Evolutionary conservation across 129 eudicot species (phyloP).

Genomic region (Smallanthus sonchifolius): DNA sequence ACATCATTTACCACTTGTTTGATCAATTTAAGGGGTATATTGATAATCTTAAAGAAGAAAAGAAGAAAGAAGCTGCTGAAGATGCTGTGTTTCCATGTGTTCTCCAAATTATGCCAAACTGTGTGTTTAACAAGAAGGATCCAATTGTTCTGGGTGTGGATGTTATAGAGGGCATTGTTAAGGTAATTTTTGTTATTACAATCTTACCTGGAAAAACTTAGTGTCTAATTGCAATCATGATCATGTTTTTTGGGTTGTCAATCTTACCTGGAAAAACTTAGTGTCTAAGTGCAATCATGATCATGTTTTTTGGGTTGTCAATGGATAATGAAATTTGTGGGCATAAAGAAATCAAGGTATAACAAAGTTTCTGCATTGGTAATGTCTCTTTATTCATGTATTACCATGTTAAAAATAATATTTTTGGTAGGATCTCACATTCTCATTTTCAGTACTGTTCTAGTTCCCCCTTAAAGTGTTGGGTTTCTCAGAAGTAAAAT

Average conservation of each 20-base stretch:
- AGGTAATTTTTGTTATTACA: slow-evolving; percentile 39
- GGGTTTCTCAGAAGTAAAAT: neutral
- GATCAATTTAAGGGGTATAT: slow-evolving; percentile 82
- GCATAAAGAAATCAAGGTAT: neutral
- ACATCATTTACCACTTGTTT: slow-evolving; percentile 68
- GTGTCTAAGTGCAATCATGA: neutral
- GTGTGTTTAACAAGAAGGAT: slow-evolving; percentile 67
- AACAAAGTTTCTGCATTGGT: neutral
- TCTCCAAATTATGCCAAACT: slow-evolving; percentile 61
- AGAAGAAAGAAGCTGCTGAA: slow-evolving; percentile 69
- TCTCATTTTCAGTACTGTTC: neutral
- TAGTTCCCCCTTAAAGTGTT: neutral
- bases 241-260: too few species aligned
- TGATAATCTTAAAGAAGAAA: slow-evolving; percentile 75
- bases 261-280: neutral
- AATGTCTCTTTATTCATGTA: neutral
- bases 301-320: neutral
- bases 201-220: neutral
- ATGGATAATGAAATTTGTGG: neutral
- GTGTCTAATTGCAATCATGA: neutral
- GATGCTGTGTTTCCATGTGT: slow-evolving; percentile 89
- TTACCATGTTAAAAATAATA: neutral
- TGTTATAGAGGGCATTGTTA: slow-evolving; percentile 66
- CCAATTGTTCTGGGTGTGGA: slow-evolving; percentile 81
- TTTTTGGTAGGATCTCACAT: neutral